phyloP scores from a whole-genome alignment of 2,329 filamentous ascomycete genomes.

The Sporothrix mexicana region DNA sequence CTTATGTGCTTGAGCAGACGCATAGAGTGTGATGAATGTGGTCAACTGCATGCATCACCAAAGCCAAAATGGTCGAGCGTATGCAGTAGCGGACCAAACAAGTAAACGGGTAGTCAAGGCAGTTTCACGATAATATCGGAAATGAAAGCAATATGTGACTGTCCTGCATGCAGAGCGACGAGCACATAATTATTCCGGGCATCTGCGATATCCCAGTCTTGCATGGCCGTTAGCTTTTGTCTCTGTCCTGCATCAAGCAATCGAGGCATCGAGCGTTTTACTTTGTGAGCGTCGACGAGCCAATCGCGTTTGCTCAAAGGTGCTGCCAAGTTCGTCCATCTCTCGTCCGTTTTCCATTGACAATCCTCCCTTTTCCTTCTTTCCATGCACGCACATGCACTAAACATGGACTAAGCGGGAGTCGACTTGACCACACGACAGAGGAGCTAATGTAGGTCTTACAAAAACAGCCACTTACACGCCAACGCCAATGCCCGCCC shows the following conservation, averaged over 20 bases:
- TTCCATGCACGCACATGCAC: constrained; percentile 13
- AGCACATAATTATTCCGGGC: not conserved
- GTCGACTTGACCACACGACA: not conserved
- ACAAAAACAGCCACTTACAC: not conserved
- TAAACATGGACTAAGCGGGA: not conserved
- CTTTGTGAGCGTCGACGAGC: not conserved
- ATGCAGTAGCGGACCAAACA: not conserved
- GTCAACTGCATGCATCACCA: not conserved
- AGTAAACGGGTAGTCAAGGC: too few relatives aligned
- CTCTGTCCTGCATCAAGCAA: not conserved
- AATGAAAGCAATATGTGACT: too few relatives aligned
- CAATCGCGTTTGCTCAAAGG: constrained; percentile 15
- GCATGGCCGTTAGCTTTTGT: not conserved
- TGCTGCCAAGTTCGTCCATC: too few relatives aligned
- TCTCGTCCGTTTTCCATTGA: too few relatives aligned
- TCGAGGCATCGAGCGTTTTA: constrained; percentile 1
- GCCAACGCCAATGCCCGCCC: not conserved
- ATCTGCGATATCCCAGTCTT: not conserved
- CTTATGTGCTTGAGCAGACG: not conserved
- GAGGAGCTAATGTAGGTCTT: not conserved
- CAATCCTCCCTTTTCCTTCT: too few relatives aligned
- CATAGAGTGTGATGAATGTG: not conserved
- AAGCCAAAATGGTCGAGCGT: constrained; percentile 4
- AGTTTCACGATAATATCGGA: too few relatives aligned
- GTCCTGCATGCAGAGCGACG: not conserved